phyloP scores from a whole-genome alignment of 257 asterid genomes.

The Jaltomata sinuosa region DNA sequence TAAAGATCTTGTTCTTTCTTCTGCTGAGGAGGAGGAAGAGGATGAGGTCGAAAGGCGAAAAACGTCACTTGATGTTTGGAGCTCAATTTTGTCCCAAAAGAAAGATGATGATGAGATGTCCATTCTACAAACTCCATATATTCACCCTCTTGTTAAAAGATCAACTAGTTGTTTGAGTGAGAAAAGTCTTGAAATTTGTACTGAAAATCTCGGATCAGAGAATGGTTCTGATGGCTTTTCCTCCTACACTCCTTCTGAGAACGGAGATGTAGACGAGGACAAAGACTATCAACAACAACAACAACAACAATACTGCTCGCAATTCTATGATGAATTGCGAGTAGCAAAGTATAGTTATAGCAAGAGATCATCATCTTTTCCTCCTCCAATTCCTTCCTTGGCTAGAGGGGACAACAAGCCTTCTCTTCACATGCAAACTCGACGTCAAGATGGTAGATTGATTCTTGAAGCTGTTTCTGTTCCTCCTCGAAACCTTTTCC shows the following conservation, averaged over 20 bases:
- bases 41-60: conserved; percentile 4
- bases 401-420: conserved; percentile 31
- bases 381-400: conserved; percentile 72
- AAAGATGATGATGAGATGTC: conserved; percentile 5
- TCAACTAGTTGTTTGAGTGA: conserved; percentile 45
- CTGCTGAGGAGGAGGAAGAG: conserved; percentile 22
- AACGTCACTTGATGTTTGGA: background rate
- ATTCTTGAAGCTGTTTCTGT: conserved; percentile 64
- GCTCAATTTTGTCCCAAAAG: conserved; percentile 14
- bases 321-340: conserved; percentile 19
- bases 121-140: conserved; percentile 36
- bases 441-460: conserved; percentile 52
- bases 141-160: conserved; percentile 52
- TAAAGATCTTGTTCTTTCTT: conserved; percentile 7
- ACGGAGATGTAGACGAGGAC: conserved; percentile 20
- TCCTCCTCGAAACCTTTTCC: conserved; percentile 45
- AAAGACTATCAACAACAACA: background rate
- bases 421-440: conserved; percentile 51
- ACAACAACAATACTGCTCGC: background rate
- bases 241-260: conserved; percentile 18
- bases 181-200: conserved; percentile 69
- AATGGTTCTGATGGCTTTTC: conserved; percentile 70
- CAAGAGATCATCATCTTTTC: conserved; percentile 35
- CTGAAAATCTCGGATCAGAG: conserved; percentile 86
- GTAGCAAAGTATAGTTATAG: conserved; percentile 20